Base-by-base conservation (phyloP, 2,329 filamentous ascomycete genomes). In the Ophiocordyceps camponoti-saundersi region DNA sequence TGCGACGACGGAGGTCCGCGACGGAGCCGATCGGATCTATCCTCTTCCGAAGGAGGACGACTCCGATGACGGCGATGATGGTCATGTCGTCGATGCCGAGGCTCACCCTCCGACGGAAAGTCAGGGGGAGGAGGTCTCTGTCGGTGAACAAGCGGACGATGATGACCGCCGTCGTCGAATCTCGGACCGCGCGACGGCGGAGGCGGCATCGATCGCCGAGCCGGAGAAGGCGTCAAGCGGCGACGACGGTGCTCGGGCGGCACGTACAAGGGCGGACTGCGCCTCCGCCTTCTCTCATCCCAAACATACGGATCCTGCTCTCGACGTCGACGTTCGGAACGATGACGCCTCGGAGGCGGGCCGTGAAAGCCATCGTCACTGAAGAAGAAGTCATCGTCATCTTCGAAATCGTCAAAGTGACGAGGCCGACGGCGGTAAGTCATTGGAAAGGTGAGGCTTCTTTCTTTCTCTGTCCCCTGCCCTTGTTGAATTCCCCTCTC, bases 1-100 rank as follows among this genome's bases (percentile, higher is more conserved):
- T 53, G 52, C 3, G 53, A 49, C 11, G 49, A 54, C 30, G 53
- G 54, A 30, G 56, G 46, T 11, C 49, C 50, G 29, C 45, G 39
- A 20, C 50, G 50, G 36, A 43, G 41, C 2, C 32, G 32, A 36
- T n/a, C 13, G 32, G 32, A n/a, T 13, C 32, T 10, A 36, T n/a
- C 32, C 6, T 36, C 32, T 36, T 36, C 32, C 13, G 32, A 36
- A n/a, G 32, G 16, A 36, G 32, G 32, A 16, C 32, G 13, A 13
- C 32, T 36, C 13, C 32, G 32, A n/a, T 36, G 32, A 36, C 32
- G 32, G n/a, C 32, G 32, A n/a, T 36, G 32, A 13, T 26, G 23
- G 8, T 26, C 5, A 26, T 26, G 23, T 5, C 23, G 23, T 26
- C 32, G 32, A 16, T n/a, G 32, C 6, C 32, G 32, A n/a, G 32